Percentiles rank a stretch among this genome's conserved stretches.
phyloP scores from a whole-genome alignment of 2,329 filamentous ascomycete genomes.

The Dissoconium aciculare region DNA sequence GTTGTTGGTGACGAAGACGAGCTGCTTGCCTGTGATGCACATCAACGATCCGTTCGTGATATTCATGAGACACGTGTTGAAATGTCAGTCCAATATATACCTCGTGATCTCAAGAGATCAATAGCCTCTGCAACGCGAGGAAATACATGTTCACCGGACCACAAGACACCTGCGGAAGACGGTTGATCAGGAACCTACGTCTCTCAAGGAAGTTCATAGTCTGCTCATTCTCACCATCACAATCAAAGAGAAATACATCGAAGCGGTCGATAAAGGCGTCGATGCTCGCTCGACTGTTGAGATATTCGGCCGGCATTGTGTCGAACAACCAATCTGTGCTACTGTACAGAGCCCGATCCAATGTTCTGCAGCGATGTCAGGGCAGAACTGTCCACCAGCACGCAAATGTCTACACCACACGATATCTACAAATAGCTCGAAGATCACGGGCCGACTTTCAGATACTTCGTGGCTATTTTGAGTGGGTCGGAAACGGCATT shows the following conservation, averaged over 20 bases:
- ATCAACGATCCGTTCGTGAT: too few relatives aligned
- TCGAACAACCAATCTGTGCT: too few relatives aligned
- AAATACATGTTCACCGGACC: conserved; percentile 87
- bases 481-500: too few relatives aligned
- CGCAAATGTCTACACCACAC: too few relatives aligned
- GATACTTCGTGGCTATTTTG: too few relatives aligned
- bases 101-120: conserved; percentile 64
- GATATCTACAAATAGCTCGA: too few relatives aligned
- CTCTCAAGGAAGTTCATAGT: conserved; percentile 5
- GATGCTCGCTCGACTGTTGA: conserved; percentile 51
- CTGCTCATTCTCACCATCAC: conserved; percentile 68
- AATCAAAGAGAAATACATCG: conserved; percentile 90
- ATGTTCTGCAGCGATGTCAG: too few relatives aligned
- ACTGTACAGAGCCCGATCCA: too few relatives aligned
- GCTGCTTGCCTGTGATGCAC: conserved; percentile 81
- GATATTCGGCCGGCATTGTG: not conserved
- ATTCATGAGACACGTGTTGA: conserved; percentile 8
- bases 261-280: conserved; percentile 77
- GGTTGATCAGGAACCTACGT: not conserved
- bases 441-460: too few relatives aligned
- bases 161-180: conserved; percentile 86
- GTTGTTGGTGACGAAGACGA: conserved; percentile 97
- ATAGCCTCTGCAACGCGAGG: conserved; percentile 74
- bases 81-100: conserved; percentile 30
- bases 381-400: too few relatives aligned